Evolutionary conservation across 257 asterid species (phyloP), one percentile per base, ranked within the genome.

Genomic region (Fraxinus americana): DNA sequence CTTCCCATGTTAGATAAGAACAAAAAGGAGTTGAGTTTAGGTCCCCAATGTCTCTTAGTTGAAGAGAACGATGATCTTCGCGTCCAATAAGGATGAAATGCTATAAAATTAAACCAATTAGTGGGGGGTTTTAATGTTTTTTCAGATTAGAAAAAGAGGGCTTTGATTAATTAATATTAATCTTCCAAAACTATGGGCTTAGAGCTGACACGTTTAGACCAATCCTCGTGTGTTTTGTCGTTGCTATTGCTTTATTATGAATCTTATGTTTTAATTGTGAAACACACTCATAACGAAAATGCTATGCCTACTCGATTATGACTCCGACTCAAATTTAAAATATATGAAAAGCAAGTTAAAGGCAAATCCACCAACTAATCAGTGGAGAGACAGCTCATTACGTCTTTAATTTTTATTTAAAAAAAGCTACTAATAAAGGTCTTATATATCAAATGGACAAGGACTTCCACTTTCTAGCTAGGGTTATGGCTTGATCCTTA

Each of bases 381-480:
- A 74, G 81, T 81, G 85, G 86, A 67, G 75, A 72, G 81, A 69
- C 82, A 79, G 70, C 86, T 74, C 81, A 48, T 76, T 67, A 73
- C 17, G 69, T 36, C 72, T 61, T 63, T 30, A n/a, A 78, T 54
- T 74, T 61, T 57, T 52, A 65, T n/a, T 41, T 41, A 73, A 68
- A 21, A 23, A 39, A 39, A 19, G 10, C n/a, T 27, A 54, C n/a
- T 54, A 17, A 2, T 6, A 54, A 54, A 54, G 65, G 29, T 54
- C 65, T 54, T 17, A 19, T 41, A 34, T 19, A 10, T 6, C 70
- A 32, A 61, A 11, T 77, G 5, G n/a, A 72, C 65, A 38, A 75
- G 43, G 67, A 78, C 68, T 82, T 79, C 90, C 89, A 85, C 92
- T 82, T 84, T 79, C 79, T 77, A 73, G 86, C 81, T 79, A 77